Evolutionary conservation across 75 land plant genomes (phyloP), one percentile per base, ranked within the genome.

Genomic region (Selaginella tamariscina): DNA sequence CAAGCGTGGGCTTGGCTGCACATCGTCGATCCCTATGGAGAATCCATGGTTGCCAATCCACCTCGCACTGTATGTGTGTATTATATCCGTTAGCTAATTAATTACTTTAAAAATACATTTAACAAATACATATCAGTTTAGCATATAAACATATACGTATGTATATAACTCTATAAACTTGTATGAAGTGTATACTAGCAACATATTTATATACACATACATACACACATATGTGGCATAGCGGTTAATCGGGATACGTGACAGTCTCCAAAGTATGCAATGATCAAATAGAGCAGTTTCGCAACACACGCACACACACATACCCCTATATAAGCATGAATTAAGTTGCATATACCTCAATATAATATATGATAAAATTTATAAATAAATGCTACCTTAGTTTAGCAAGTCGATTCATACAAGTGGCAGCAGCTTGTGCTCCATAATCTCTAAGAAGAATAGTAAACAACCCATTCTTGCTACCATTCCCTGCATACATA

Each of bases 31-130:
- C 1, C 98, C 98, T 78, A 94, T 94, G 30, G 96, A 87, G 71
- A 94, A 94, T 31, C 96, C 95, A 79, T 93, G 98, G 68, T 93
- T 93, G 23, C 98, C 96, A 33, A 93, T 93, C 95, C 98, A 93
- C 39, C 95, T 86, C 56, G 98, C 96, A 83, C 98, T 93, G 83
- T 23, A 70, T 33, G 18, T 31, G 54, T 20, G 20, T 11, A 49
- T 49, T 11, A 11, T 49, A 11, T 49, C 18, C 54, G 20, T 49
- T 49, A 20, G 54, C 11, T 11, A 49, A 49, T 20, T 11, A 49
- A 49, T n/a, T n/a, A n/a, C n/a, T n/a, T n/a, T n/a, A n/a, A n/a
- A n/a, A n/a, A n/a, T n/a, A n/a, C n/a, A n/a, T n/a, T n/a, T n/a
- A n/a, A n/a, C n/a, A n/a, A n/a, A 39, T 5, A 39, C 49, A 39